Conservation (phyloP, 306 rosid species). For the Cercis canadensis region DNA sequence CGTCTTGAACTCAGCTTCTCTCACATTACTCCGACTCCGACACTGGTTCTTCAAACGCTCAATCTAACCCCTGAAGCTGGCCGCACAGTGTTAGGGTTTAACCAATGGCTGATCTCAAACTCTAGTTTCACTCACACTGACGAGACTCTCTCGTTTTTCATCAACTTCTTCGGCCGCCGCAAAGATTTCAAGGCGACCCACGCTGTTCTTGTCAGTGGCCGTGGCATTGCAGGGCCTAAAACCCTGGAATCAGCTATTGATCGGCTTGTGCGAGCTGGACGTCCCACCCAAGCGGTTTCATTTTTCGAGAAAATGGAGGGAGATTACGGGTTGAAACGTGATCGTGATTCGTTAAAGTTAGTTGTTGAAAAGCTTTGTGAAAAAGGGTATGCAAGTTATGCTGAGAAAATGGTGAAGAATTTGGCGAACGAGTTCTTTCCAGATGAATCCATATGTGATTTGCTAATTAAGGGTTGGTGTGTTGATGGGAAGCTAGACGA, state of each 20-base stretch:
- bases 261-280: conserved; percentile 74
- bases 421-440: conserved; percentile 78
- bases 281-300: conserved; percentile 56
- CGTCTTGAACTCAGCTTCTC: conserved; percentile 75
- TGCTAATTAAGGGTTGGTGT: conserved; percentile 76
- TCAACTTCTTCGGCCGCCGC: conserved; percentile 69
- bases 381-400: conserved; percentile 65
- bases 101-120: conserved; percentile 62
- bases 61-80: conserved; percentile 69
- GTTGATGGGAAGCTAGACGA: conserved; percentile 69
- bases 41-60: conserved; percentile 56
- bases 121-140: conserved; percentile 66
- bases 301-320: conserved; percentile 80
- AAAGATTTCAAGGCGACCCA: conserved; percentile 80
- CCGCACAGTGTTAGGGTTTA: conserved; percentile 62
- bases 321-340: conserved; percentile 70
- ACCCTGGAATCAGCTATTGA: conserved; percentile 56
- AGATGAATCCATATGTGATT: conserved; percentile 59
- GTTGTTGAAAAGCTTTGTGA: conserved; percentile 76
- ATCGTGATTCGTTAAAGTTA: conserved; percentile 51
- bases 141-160: conserved; percentile 63
- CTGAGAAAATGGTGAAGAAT: conserved; percentile 77
- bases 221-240: conserved; percentile 53
- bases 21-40: conserved; percentile 59
- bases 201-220: conserved; percentile 49